Percentiles rank a stretch among this genome's conserved stretches.
phyloP scores from a whole-genome alignment of 2,329 filamentous ascomycete species.

The Phyllosticta citribraziliensis region DNA sequence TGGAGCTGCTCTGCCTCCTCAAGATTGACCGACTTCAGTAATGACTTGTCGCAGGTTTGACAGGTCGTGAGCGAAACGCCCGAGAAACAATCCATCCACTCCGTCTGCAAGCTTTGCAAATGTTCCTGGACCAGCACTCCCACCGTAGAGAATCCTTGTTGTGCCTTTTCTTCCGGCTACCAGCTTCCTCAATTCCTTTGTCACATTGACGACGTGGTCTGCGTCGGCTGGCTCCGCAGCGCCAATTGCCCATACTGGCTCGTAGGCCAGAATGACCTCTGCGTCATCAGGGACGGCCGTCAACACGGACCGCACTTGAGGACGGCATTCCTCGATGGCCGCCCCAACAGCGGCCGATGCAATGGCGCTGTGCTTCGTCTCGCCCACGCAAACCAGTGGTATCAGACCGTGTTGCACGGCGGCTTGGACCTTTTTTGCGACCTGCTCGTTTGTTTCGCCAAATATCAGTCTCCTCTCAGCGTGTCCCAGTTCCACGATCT shows the following conservation, averaged over 20 bases:
- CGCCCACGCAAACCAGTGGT: conserved; percentile 73
- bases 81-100: conserved; percentile 73
- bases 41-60: conserved; percentile 63
- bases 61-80: conserved; percentile 70
- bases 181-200: conserved; percentile 52
- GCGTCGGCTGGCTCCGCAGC: conserved; percentile 60
- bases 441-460: conserved; percentile 60
- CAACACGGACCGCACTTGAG: conserved; percentile 57
- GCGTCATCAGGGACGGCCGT: conserved; percentile 49
- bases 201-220: conserved; percentile 63
- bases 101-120: conserved; percentile 57
- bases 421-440: conserved; percentile 60
- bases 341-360: conserved; percentile 42
- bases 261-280: conserved; percentile 71
- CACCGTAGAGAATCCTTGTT: conserved; percentile 69
- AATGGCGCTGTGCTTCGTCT: conserved; percentile 43
- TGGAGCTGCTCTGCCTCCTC: conserved; percentile 3
- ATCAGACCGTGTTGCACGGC: conserved; percentile 59
- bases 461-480: conserved; percentile 67
- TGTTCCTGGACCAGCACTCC: conserved; percentile 70
- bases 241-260: conserved; percentile 85
- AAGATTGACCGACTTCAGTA: conserved; percentile 51
- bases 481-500: conserved; percentile 70
- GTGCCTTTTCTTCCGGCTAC: conserved; percentile 43
- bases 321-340: conserved; percentile 56